A percentile compares a stretch with the other conserved stretches of the same genome.
Conservation (phyloP, 164 flowering plant genomes). For the Piper longum region DNA sequence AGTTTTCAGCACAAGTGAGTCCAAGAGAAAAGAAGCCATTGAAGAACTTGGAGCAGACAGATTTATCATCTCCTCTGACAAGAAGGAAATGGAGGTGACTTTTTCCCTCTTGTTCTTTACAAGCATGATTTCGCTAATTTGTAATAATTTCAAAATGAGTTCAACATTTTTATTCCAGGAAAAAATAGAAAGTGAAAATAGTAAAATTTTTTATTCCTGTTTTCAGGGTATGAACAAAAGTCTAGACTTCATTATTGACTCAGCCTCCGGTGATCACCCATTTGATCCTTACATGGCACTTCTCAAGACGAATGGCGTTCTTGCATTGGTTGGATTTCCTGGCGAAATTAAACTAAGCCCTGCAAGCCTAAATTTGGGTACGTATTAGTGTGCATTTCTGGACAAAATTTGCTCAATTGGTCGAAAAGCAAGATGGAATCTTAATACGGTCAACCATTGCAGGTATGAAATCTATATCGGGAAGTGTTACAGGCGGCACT, state of each 20-base stretch:
- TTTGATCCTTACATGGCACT: slow-evolving; percentile 69
- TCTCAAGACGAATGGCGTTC: slow-evolving; percentile 49
- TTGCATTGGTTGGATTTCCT: slow-evolving; percentile 66
- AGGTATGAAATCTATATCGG: slow-evolving; percentile 56
- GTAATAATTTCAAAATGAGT: too few species aligned
- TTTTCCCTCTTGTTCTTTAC: not conserved
- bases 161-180: not conserved
- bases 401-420: not conserved
- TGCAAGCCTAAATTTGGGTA: slow-evolving; percentile 52
- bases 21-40: slow-evolving; percentile 67
- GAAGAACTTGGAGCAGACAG: slow-evolving; percentile 53
- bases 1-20: slow-evolving; percentile 57
- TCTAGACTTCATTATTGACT: slow-evolving; percentile 60
- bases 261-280: slow-evolving; percentile 80
- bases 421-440: not conserved
- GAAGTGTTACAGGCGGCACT: slow-evolving; percentile 67
- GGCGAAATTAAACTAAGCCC: slow-evolving; percentile 65
- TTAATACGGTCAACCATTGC: slow-evolving; percentile 6
- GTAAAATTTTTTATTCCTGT: not conserved
- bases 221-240: slow-evolving; percentile 35
- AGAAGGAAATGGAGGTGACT: slow-evolving; percentile 53
- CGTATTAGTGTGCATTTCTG: not conserved
- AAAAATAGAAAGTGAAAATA: not conserved
- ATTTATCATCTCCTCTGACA: slow-evolving; percentile 58
- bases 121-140: too few species aligned